Evolutionary conservation across 495 filamentous ascomycete species (phyloP), one percentile per base, ranked within the genome.

Genomic region (Haplographium delicatum): DNA sequence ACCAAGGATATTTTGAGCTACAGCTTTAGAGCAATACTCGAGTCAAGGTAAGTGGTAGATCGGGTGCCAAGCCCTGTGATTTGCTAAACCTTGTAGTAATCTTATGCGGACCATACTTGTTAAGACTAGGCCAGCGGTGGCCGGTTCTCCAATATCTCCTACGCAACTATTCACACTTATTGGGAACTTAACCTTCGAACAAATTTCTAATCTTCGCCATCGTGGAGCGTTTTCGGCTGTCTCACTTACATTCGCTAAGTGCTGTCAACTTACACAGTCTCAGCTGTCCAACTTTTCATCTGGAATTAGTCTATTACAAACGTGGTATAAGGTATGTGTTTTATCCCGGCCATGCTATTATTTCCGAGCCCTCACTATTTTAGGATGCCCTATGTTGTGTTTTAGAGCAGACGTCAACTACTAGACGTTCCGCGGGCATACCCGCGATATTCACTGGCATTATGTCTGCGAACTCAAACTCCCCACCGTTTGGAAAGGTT

Each of bases 141-240:
- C 53, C 0, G 50, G 56, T n/a, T 61, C 62, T 4, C 57, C 72
- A 39, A 62, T 61, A 5, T 65, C 78, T 5, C 61, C 66, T 4
- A 44, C 51, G 4, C 58, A 65, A 11, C 61, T 75, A n/a, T 78
- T 85, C 47, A 62, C 68, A 25, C 47, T 65, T 0, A 79, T 89
- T 15, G 89, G 89, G 16, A 66, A 75, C 16, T 66, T 90, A 0
- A 81, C 84, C 35, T 93, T 96, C 58, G 77, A 75, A 19, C 88
- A 97, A 63, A 72, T 98, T 2, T 80, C 87, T 0, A 83, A 81
- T 34, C 75, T 97, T 40, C 80, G 93, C 10, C 93, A 98, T 63
- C 76, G 93, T 50, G 93, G 93, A 43, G 93, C 93, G 15, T 97
- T 97, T 61, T 91, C 90, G 0, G 89, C 89, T 5, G 91, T 96